These are phyloP conservation scores for Penicillium expansum DNA, from an alignment of 2,329 filamentous ascomycete genomes.

Conservation along the genomic window DNA sequence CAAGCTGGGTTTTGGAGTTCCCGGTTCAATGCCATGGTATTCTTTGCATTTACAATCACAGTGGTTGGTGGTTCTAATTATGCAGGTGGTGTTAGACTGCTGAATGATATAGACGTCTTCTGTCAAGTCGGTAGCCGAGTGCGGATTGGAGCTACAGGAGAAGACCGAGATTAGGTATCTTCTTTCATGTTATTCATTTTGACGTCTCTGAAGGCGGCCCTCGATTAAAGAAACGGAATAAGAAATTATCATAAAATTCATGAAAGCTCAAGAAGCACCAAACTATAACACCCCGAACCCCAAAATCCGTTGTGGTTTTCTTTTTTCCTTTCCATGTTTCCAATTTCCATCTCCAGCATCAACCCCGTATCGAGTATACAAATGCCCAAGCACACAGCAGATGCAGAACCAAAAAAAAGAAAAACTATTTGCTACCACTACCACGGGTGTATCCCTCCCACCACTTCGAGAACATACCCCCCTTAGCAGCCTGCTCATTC, in stretches of 20 bases:
- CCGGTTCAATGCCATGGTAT: neutral
- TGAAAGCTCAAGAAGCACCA: neutral
- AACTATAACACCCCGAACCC: neutral
- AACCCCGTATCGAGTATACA: neutral
- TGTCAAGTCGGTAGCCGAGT: neutral
- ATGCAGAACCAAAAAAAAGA: too few species aligned
- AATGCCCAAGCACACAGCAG: neutral
- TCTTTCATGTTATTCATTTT: neutral
- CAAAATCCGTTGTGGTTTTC: neutral
- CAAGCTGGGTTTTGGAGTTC: neutral
- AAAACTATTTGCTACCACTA: constrained; percentile 2
- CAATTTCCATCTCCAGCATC: neutral
- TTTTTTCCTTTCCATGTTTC: neutral
- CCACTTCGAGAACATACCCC: constrained; percentile 40
- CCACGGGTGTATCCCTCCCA: constrained; percentile 44
- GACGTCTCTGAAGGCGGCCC: too few species aligned
- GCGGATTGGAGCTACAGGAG: neutral
- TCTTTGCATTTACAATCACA: neutral
- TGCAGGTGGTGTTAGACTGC: neutral
- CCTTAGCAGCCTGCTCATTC: constrained; percentile 43
- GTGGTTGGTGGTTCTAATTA: neutral
- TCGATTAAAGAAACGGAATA: neutral
- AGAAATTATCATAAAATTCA: neutral
- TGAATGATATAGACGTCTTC: neutral
- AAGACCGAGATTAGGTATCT: neutral